Base-by-base conservation (phyloP, 495 filamentous ascomycete genomes). In the Aspergillus baeticus region DNA sequence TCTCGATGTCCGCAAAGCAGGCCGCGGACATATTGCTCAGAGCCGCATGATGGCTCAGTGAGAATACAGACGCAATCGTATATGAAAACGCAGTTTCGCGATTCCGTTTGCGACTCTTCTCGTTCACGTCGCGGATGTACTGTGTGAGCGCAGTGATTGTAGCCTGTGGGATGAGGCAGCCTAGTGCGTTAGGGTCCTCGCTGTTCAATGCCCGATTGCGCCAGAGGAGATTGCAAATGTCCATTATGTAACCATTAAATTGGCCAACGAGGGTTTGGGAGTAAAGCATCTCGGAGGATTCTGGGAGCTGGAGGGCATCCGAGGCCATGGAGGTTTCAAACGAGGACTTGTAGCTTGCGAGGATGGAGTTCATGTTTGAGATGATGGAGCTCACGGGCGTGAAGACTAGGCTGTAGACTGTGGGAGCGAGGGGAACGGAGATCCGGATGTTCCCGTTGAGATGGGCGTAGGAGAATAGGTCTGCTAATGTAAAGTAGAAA, bases 191-290 rank as follows among this genome's bases (percentile, higher is more conserved):
- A 11, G 77, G 67, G 57, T 94, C 89, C 10, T 81, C 74, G 2
- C 69, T 71, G 38, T 84, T 84, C 31, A 96, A 84, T 0, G 87
- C 91, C 13, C 87, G 86, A 18, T 84, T 85, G 17, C 89, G 82
- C 90, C 92, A 95, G 13, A 96, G 61, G 42, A 89, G 81, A 63
- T 96, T 95, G 74, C 89, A 94, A 37, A 91, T 79, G 63, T 96
- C 92, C 87, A 94, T 94, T 29, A 96, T 79, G 63, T 87, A 91
- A 8, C 87, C 87, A 68, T 96, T 96, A 73, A 94, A 93, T 18
- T 81, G 76, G 38, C 83, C 79, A 49, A 91, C 74, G 4, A 75
- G 45, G 3, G 82, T 61, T 80, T 83, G 59, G 70, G 72, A 44
- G 69, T 77, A 59, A 73, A 81, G 56, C 73, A 80, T 46, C 55